These are phyloP conservation scores for Tolypocladium pustulatum DNA, from an alignment of 2,329 filamentous ascomycete species.

Conservation along the genomic window DNA sequence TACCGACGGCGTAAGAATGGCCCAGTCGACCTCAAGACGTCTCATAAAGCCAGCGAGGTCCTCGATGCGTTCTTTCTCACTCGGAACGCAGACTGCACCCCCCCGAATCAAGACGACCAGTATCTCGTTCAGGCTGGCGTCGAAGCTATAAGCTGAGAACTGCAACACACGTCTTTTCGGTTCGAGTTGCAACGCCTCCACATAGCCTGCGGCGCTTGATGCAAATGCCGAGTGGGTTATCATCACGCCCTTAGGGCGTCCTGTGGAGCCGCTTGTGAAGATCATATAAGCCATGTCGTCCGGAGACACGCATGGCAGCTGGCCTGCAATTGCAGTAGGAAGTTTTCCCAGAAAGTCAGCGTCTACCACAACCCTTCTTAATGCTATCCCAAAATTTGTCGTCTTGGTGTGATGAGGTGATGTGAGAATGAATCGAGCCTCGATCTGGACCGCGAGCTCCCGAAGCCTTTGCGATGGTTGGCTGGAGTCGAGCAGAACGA, in stretches of 20 bases:
- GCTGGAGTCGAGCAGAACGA: constrained; percentile 10
- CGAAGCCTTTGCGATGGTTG: neutral
- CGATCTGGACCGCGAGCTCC: neutral
- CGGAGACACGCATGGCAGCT: neutral
- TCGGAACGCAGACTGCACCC: neutral
- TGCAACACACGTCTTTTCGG: constrained; percentile 1
- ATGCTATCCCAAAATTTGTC: neutral
- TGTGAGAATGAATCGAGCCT: neutral
- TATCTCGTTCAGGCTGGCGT: neutral
- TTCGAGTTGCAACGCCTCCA: neutral
- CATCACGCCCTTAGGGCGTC: constrained; percentile 45
- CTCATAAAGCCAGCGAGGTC: neutral
- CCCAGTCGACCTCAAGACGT: neutral
- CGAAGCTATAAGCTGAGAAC: constrained; percentile 1
- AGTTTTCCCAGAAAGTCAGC: neutral
- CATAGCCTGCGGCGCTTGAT: neutral
- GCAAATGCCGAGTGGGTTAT: constrained; percentile 8
- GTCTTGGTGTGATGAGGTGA: neutral
- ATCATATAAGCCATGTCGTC: constrained; percentile 32
- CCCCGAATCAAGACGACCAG: neutral
- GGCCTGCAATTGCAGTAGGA: neutral
- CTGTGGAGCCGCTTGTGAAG: constrained; percentile 49
- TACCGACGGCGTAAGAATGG: neutral
- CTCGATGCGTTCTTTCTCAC: neutral
- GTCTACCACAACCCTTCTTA: neutral